phyloP scores from a whole-genome alignment of 2,329 filamentous ascomycete genomes.

The Ophiostoma novo-ulmi region DNA sequence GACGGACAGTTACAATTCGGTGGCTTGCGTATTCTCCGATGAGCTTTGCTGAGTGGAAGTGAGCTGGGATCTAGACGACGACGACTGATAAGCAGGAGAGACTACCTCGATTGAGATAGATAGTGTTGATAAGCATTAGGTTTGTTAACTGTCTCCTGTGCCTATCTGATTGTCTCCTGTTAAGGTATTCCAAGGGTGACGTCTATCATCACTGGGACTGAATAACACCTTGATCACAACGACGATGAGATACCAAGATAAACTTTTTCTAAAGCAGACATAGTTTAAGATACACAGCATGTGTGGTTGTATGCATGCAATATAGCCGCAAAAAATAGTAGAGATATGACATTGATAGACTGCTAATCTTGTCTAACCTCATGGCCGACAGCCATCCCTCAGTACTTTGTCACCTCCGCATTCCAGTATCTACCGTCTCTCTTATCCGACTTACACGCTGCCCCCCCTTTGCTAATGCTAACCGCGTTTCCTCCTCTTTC shows the following conservation, averaged over 20 bases:
- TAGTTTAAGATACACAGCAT: neutral
- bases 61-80: neutral
- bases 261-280: neutral
- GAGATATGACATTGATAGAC: neutral
- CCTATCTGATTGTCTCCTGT: neutral
- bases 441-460: constrained; percentile 1
- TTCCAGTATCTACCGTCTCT: neutral
- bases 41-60: neutral
- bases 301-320: neutral
- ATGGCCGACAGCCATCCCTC: neutral
- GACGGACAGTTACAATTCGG: neutral
- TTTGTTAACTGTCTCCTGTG: neutral
- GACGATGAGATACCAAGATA: no score
- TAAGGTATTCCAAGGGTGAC: neutral
- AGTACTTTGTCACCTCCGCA: constrained; percentile 4
- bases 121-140: neutral
- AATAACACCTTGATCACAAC: neutral
- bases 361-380: neutral
- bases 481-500: neutral
- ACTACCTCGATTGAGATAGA: neutral
- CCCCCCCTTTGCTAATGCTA: neutral
- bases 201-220: neutral
- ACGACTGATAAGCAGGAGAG: neutral
- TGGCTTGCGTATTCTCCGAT: neutral
- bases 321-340: neutral